Evolutionary conservation across 75 land plant genomes (phyloP).

Genomic region (Adiantum capillusveneris): DNA sequence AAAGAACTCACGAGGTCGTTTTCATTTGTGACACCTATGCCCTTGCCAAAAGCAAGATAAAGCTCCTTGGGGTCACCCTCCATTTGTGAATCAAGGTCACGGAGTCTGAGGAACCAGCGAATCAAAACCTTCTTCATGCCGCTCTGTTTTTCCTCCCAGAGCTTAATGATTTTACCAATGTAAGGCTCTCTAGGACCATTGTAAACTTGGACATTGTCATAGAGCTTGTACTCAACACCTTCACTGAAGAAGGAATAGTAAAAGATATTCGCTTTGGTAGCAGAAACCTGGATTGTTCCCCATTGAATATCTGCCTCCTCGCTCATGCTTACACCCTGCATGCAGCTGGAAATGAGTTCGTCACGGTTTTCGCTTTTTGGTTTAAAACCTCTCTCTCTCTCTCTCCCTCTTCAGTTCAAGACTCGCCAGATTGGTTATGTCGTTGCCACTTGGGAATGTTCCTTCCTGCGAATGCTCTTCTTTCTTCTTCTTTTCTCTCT

Average conservation of each 20-base stretch:
- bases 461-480: no score
- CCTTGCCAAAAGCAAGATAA: slow-evolving; percentile 11
- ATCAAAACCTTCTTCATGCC: slow-evolving; percentile 42
- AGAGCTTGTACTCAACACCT: slow-evolving; percentile 37
- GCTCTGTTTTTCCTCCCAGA: slow-evolving; percentile 32
- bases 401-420: no score
- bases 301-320: slow-evolving; percentile 3
- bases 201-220: slow-evolving; percentile 46
- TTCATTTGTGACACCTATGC: slow-evolving; percentile 4
- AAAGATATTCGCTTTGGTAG: slow-evolving; percentile 1
- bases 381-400: no score
- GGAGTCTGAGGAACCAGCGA: slow-evolving; percentile 57
- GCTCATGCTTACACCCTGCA: neutral
- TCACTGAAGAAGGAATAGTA: slow-evolving; percentile 62
- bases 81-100: slow-evolving; percentile 33
- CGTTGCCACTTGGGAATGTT: no score
- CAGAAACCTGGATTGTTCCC: neutral
- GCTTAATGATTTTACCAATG: slow-evolving; percentile 60
- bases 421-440: no score
- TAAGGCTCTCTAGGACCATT: slow-evolving; percentile 39
- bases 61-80: slow-evolving; percentile 15
- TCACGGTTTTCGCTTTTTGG: no score
- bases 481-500: no score
- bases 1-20: slow-evolving; percentile 7
- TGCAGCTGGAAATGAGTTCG: no score